Conservation (phyloP, 2,329 filamentous ascomycete genomes). For the Epichloe typhina region DNA sequence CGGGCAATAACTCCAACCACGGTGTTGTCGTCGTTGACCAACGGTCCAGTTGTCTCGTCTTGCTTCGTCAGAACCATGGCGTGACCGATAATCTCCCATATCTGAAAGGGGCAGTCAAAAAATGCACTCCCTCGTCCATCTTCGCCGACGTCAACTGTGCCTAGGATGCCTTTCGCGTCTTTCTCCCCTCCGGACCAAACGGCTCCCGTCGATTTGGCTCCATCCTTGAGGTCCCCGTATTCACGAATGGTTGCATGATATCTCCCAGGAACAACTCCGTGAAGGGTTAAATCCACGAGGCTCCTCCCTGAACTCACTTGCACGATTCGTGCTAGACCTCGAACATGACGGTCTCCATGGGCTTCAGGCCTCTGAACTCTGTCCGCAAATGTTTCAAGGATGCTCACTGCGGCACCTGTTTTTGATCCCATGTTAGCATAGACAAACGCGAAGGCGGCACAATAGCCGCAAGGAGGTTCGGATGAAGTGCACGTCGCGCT, state of each 20-base stretch:
- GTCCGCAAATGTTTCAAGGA: constrained; percentile 74
- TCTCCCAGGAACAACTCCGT: constrained; percentile 64
- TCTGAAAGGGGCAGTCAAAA: constrained; percentile 66
- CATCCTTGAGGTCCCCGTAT: constrained; percentile 73
- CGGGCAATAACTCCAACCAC: constrained; percentile 87
- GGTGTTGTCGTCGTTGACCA: constrained; percentile 69
- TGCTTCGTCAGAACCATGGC: constrained; percentile 72
- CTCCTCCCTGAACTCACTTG: constrained; percentile 70
- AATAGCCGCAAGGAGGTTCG: background rate
- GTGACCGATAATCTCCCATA: constrained; percentile 94
- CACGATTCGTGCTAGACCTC: constrained; percentile 85
- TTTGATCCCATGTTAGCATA: constrained; percentile 6
- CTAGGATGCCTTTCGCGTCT: constrained; percentile 45
- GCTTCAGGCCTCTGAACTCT: constrained; percentile 30
- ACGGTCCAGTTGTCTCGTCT: constrained; percentile 36
- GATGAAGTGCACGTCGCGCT: background rate
- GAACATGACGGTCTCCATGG: constrained; percentile 44
- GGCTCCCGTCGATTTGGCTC: constrained; percentile 68
- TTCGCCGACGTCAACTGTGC: constrained; percentile 60
- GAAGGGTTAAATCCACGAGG: constrained; percentile 75
- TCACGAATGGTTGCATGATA: constrained; percentile 80
- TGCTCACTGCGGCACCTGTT: constrained; percentile 75
- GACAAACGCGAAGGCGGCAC: background rate
- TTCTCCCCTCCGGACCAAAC: constrained; percentile 55
- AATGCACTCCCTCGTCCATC: constrained; percentile 70